Conservation (phyloP, 306 rosid species). For the Malus fusca region DNA sequence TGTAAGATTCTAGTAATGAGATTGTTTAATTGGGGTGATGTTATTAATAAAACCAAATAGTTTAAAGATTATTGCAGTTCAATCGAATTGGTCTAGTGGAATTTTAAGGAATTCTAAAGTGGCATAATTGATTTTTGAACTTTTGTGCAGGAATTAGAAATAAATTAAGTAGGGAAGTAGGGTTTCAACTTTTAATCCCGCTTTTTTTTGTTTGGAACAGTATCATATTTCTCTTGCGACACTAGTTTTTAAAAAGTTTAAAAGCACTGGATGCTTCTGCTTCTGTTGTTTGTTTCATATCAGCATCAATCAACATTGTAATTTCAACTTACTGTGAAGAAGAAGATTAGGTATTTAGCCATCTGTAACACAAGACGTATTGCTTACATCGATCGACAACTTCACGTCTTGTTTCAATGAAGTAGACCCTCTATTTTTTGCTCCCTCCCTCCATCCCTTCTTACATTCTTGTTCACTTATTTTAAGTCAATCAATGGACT, state of each 20-base stretch:
- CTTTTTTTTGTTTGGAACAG: neutral
- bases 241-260: neutral
- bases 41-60: neutral
- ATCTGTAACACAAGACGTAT: neutral
- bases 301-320: neutral
- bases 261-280: neutral
- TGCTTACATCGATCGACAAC: neutral
- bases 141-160: conserved; percentile 3
- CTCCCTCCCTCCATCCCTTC: neutral
- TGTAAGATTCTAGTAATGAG: neutral
- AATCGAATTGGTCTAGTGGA: conserved; percentile 14
- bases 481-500: neutral
- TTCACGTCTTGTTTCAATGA: neutral
- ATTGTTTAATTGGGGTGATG: neutral
- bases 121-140: conserved; percentile 11
- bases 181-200: neutral
- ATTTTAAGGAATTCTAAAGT: conserved; percentile 9
- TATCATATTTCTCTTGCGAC: neutral
- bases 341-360: neutral
- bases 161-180: neutral
- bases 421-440: neutral
- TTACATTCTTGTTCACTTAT: neutral
- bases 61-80: neutral
- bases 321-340: neutral
- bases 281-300: neutral